These are phyloP conservation scores for Lecanicillium sp. DNA, from an alignment of 2,329 filamentous ascomycete genomes.

Conservation along the genomic window DNA sequence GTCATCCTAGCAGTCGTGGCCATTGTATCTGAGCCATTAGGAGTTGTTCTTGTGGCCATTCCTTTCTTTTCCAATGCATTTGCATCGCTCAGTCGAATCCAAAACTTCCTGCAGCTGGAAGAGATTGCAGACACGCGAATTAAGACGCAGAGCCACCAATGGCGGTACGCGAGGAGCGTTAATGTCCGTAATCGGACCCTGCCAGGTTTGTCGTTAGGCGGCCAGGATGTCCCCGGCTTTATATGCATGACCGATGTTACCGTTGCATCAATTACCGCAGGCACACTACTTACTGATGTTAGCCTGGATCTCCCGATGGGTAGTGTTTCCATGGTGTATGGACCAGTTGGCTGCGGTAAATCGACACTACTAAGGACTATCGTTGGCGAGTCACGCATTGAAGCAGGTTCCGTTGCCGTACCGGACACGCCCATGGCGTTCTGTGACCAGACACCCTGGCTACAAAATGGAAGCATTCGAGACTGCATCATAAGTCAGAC, in stretches of 20 bases:
- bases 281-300: neutral
- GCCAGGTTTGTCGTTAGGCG: neutral
- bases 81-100: neutral
- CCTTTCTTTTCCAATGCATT: neutral
- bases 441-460: constrained; percentile 10
- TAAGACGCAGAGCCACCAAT: neutral
- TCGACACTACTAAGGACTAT: neutral
- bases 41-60: neutral
- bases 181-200: neutral
- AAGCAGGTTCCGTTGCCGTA: too few relatives aligned
- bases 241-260: neutral
- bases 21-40: neutral
- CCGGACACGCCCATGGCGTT: constrained; percentile 4
- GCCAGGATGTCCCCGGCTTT: neutral
- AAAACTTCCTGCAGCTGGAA: neutral
- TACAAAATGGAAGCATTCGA: constrained; percentile 6
- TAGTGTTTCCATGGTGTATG: constrained; percentile 1
- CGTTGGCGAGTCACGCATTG: constrained; percentile 1
- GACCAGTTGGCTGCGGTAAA: constrained; percentile 4
- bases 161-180: neutral
- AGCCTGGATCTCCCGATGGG: neutral
- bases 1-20: neutral
- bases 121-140: neutral
- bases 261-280: neutral
- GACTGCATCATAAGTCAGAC: constrained; percentile 5